Evolutionary conservation across 805 yeast genomes (phyloP).

Genomic region (Danielia oregonensis): DNA sequence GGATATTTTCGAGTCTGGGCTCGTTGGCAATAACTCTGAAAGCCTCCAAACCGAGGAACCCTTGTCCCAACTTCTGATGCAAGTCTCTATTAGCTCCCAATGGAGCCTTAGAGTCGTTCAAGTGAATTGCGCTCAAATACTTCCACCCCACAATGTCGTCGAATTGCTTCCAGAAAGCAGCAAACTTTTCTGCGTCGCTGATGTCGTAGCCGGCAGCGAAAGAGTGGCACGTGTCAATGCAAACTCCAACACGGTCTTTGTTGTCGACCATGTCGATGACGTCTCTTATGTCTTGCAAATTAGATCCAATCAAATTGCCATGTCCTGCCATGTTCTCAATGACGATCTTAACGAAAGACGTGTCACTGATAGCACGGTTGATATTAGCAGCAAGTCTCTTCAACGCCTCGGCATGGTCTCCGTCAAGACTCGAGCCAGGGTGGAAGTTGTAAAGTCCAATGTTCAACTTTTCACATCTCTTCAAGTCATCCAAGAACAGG

Average conservation of each 20-base stretch:
- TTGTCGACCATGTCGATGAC: conserved; percentile 79
- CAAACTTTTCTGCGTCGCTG: conserved; percentile 52
- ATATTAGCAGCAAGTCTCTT: conserved; percentile 71
- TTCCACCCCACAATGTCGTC: conserved; percentile 71
- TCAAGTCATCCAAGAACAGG: conserved; percentile 80
- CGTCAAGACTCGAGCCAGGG: conserved; percentile 82
- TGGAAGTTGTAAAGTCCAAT: conserved; percentile 90
- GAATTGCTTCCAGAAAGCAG: conserved; percentile 70
- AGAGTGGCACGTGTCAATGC: conserved; percentile 94
- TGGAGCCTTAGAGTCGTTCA: conserved; percentile 95
- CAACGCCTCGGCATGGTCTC: conserved; percentile 62
- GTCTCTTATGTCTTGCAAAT: conserved; percentile 65
- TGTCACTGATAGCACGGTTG: conserved; percentile 70
- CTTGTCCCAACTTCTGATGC: conserved; percentile 86
- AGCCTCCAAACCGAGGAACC: conserved; percentile 83
- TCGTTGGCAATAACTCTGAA: conserved; percentile 77
- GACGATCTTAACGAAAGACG: conserved; percentile 79
- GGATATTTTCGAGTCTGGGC: conserved; percentile 57
- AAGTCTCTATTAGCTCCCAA: conserved; percentile 84
- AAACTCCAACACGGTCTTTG: conserved; percentile 86
- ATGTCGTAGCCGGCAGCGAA: conserved; percentile 96
- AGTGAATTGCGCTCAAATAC: conserved; percentile 75
- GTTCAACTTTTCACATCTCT: conserved; percentile 79
- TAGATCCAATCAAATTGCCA: conserved; percentile 83
- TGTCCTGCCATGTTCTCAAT: conserved; percentile 98